Conservation (phyloP, 495 filamentous ascomycete species). For the Lophiotrema nucula region DNA sequence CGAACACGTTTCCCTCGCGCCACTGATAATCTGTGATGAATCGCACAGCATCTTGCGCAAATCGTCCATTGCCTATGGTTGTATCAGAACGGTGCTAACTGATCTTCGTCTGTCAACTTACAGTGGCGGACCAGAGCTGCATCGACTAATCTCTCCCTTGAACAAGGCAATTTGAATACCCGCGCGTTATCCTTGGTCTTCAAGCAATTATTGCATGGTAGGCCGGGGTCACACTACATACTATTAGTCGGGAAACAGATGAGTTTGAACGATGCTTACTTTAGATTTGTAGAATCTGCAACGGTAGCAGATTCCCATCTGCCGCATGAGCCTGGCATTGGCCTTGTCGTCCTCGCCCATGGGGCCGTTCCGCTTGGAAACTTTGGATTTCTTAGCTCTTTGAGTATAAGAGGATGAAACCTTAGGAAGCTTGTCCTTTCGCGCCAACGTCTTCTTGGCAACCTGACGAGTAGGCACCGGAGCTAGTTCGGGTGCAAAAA, state of each 20-base stretch:
- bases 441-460: too few species aligned
- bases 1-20: too few species aligned
- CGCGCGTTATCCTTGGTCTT: slow-evolving; percentile 15
- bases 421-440: background rate
- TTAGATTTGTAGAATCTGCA: slow-evolving; percentile 29
- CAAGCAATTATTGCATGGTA: slow-evolving; percentile 18
- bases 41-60: too few species aligned
- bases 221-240: slow-evolving; percentile 27
- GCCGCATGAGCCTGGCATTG: slow-evolving; percentile 20
- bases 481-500: too few species aligned
- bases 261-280: slow-evolving; percentile 8
- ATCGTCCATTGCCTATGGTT: slow-evolving; percentile 25
- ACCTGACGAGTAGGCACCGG: too few species aligned
- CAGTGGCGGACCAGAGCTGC: slow-evolving; percentile 24
- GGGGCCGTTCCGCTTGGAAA: slow-evolving; percentile 3
- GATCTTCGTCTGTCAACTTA: slow-evolving; percentile 5
- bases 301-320: slow-evolving; percentile 19
- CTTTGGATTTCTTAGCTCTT: background rate
- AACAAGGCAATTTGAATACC: slow-evolving; percentile 22
- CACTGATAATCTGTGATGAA: too few species aligned
- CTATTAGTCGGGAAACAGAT: slow-evolving; percentile 1
- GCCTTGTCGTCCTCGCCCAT: slow-evolving; percentile 3
- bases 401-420: background rate
- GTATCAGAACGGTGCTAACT: background rate
- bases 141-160: slow-evolving; percentile 16